Percentiles rank a stretch among this genome's conserved stretches.
These are phyloP conservation scores for Glarea lozoyensis DNA, from an alignment of 495 filamentous ascomycete genomes.

Conservation along the genomic window DNA sequence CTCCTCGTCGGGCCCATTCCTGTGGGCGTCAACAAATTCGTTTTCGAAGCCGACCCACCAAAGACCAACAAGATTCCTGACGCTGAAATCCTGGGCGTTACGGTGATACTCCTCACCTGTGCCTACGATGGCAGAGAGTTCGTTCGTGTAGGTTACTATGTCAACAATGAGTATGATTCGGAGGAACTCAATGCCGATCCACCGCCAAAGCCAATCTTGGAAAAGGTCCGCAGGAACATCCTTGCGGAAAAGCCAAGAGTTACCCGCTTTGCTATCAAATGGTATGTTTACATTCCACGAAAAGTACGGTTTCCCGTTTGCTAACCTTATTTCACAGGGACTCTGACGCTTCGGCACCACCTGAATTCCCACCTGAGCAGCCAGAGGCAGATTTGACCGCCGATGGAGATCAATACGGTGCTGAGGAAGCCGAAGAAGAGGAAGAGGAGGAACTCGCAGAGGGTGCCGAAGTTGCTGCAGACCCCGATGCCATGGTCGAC, in stretches of 20 bases:
- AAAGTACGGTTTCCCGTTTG: too few species aligned
- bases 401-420: constrained; percentile 85
- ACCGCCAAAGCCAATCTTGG: constrained; percentile 82
- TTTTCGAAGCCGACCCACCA: constrained; percentile 92
- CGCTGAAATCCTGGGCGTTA: constrained; percentile 93
- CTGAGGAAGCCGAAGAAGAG: constrained; percentile 69
- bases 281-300: constrained; percentile 57
- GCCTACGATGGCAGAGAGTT: constrained; percentile 95
- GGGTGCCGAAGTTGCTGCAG: constrained; percentile 28
- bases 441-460: constrained; percentile 43
- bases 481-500: constrained; percentile 38
- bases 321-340: constrained; percentile 53
- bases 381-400: constrained; percentile 82
- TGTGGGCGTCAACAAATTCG: constrained; percentile 95
- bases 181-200: constrained; percentile 83
- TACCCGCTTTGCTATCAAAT: constrained; percentile 98
- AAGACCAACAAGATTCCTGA: constrained; percentile 82
- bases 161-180: constrained; percentile 95
- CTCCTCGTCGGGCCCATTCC: constrained; percentile 94
- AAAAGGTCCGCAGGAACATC: constrained; percentile 83
- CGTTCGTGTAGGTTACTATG: constrained; percentile 97
- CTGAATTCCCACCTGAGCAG: constrained; percentile 95
- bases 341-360: constrained; percentile 86
- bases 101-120: constrained; percentile 92
- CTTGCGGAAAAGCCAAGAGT: constrained; percentile 96